Evolutionary conservation across 2,329 filamentous ascomycete species (phyloP).

Genomic region (Cercospora canescens): DNA sequence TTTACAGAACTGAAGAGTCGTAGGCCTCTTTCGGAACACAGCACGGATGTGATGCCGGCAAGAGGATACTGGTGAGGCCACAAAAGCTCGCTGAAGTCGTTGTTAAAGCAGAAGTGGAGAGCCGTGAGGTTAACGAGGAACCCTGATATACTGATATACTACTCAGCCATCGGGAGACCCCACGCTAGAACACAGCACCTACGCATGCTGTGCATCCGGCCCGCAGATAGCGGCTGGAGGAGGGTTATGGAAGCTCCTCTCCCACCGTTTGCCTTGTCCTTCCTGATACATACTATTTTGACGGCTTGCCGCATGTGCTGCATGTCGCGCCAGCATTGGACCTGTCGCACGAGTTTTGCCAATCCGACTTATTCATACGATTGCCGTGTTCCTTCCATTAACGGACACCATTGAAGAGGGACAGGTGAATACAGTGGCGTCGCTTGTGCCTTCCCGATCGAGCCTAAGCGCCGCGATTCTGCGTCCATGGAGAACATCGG

Average conservation of each 20-base stretch:
- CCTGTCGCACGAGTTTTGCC: neutral
- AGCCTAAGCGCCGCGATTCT: neutral
- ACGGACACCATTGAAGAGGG: neutral
- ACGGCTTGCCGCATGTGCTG: neutral
- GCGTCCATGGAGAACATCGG: neutral
- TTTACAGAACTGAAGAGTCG: neutral
- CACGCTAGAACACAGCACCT: constrained; percentile 7
- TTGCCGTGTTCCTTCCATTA: neutral
- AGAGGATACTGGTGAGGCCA: neutral
- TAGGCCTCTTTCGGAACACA: neutral
- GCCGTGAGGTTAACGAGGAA: constrained; percentile 6
- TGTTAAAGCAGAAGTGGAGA: neutral
- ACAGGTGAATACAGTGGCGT: neutral
- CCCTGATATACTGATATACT: constrained; percentile 15
- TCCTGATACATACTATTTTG: neutral
- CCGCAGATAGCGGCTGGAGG: constrained; percentile 15
- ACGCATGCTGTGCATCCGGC: constrained; percentile 5
- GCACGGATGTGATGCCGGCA: neutral
- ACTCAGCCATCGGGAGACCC: constrained; percentile 7
- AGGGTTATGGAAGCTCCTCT: constrained; percentile 1
- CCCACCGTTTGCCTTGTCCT: neutral
- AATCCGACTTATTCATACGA: neutral
- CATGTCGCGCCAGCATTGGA: neutral
- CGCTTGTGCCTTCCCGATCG: constrained; percentile 5
- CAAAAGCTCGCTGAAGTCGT: neutral